Percentiles rank a stretch among this genome's conserved stretches.
phyloP scores from a whole-genome alignment of 495 filamentous ascomycete species.

The Filosporella fistucella region DNA sequence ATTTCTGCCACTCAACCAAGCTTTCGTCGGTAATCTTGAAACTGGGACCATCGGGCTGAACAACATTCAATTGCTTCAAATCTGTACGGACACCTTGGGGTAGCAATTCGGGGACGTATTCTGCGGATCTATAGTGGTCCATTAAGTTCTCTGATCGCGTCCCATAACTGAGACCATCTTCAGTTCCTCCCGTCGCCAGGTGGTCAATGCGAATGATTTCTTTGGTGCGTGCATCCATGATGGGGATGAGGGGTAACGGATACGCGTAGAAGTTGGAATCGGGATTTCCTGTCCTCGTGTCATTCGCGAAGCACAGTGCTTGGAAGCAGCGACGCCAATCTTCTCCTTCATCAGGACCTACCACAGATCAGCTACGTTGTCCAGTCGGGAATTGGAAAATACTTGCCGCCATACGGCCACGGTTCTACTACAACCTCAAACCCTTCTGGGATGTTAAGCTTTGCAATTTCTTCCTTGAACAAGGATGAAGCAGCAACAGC shows the following conservation, averaged over 20 bases:
- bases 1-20: conserved; percentile 64
- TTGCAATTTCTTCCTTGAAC: conserved; percentile 35
- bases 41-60: conserved; percentile 47
- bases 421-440: conserved; percentile 46
- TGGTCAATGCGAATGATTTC: conserved; percentile 49
- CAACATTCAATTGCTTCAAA: conserved; percentile 45
- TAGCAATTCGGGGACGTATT: conserved; percentile 61
- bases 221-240: conserved; percentile 47
- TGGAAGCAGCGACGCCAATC: conserved; percentile 11
- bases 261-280: conserved; percentile 26
- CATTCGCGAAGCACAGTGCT: conserved; percentile 34
- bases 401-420: conserved; percentile 58
- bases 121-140: conserved; percentile 26
- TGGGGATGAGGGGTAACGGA: conserved; percentile 19
- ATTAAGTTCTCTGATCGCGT: conserved; percentile 1
- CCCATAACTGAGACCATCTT: conserved; percentile 29
- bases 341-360: conserved; percentile 9
- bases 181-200: conserved; percentile 41
- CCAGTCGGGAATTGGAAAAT: conserved; percentile 25
- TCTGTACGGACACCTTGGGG: conserved; percentile 40
- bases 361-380: neutral
- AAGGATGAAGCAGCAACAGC: conserved; percentile 51
- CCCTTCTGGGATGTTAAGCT: conserved; percentile 58
- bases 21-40: conserved; percentile 41
- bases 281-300: conserved; percentile 24